Base-by-base conservation (phyloP, 495 filamentous ascomycete genomes). In the Aspergillus campestris region DNA sequence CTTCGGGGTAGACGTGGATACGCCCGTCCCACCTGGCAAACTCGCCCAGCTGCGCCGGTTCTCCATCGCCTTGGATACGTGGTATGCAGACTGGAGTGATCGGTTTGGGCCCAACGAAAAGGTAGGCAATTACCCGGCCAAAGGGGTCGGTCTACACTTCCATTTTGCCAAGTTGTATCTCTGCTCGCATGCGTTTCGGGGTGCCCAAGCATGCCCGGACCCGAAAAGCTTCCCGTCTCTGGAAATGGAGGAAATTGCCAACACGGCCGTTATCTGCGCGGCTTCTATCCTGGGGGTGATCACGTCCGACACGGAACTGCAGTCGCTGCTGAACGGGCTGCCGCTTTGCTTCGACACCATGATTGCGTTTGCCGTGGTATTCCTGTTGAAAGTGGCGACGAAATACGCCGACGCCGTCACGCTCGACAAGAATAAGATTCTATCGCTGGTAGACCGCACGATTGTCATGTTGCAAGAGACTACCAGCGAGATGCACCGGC, bases 1-100 rank as follows among this genome's bases (percentile, higher is more conserved):
- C 0, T 68, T 68, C 42, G 65, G 66, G 5, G 58, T 62, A 7
- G 63, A 66, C 40, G 60, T 66, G 10, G 63, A 69, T 13, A 56
- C 53, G 6, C 51, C 60, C 3, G 45, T 67, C 40, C 38, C 51
- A 11, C 40, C 45, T 2, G 27, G 45, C 24, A 48, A 45, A 30
- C 49, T 66, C 8, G 51, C 53, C 12, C 54, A 63, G 13, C 43
- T 68, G 4, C 55, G 59, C 6, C 44, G 56, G 27, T 60, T 53
- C 33, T 50, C 47, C 0, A 64, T 59, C 10, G 47, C 57, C 5
- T 40, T 65, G 31, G 63, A 68, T 38, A 59, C 53, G 4, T 62
- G 59, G 55, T 49, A 51, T 40, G 56, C 60, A 10, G 63, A 63
- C 12, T 67, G 58, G 62, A 56, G 49, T 12, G 54, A 64, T 31